Conservation (phyloP, 2,329 filamentous ascomycete genomes). For the Ascochyta lentis region DNA sequence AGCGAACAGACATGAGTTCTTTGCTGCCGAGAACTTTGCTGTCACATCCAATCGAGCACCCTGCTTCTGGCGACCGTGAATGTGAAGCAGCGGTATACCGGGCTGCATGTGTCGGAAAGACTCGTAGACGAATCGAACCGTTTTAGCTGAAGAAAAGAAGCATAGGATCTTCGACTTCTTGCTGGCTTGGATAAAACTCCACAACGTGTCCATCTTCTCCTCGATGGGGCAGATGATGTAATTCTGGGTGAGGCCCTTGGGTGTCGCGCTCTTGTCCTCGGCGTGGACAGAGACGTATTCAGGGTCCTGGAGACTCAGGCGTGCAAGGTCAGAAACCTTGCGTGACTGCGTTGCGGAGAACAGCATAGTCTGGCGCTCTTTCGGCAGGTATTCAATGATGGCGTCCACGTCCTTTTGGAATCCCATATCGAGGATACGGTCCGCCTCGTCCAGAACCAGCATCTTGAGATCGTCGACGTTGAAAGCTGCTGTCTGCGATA, state of each 20-base stretch:
- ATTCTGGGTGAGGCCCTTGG: constrained; percentile 83
- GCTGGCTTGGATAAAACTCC: constrained; percentile 89
- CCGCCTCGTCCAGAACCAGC: constrained; percentile 92
- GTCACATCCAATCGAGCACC: constrained; percentile 87
- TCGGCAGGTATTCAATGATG: constrained; percentile 88
- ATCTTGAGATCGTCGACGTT: constrained; percentile 91
- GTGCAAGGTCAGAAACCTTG: constrained; percentile 87
- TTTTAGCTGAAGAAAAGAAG: constrained; percentile 93
- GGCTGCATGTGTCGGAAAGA: constrained; percentile 91
- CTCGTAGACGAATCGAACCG: constrained; percentile 95
- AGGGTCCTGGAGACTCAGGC: constrained; percentile 85
- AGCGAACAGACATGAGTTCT: constrained; percentile 87
- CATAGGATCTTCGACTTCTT: constrained; percentile 95
- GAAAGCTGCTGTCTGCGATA: constrained; percentile 91
- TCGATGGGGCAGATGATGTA: constrained; percentile 85
- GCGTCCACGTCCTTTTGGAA: constrained; percentile 92
- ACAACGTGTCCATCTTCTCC: constrained; percentile 90
- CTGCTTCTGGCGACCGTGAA: constrained; percentile 94
- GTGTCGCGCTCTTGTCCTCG: constrained; percentile 78
- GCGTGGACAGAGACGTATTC: constrained; percentile 97
- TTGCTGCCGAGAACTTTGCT: constrained; percentile 77
- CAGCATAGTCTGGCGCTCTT: constrained; percentile 84
- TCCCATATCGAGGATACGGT: constrained; percentile 97
- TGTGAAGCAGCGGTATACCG: constrained; percentile 88
- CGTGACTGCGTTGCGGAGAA: constrained; percentile 98